Conservation (phyloP, 495 filamentous ascomycete genomes). For the Daldinia vernicosa region DNA sequence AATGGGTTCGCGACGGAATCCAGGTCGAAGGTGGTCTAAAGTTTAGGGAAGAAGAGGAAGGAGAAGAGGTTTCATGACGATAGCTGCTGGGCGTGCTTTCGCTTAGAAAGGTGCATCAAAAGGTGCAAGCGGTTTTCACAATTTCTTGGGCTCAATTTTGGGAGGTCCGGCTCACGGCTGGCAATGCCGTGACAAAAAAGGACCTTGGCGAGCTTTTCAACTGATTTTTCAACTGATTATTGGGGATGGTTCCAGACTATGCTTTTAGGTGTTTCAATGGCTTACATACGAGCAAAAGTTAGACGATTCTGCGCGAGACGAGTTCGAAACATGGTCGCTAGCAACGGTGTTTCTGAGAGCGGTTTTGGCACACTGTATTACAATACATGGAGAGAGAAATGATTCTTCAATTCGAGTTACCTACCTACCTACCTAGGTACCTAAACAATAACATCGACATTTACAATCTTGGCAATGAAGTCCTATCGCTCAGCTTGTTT, state of each 20-base stretch:
- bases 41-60: slow-evolving; percentile 71
- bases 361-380: slow-evolving; percentile 21
- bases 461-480: neutral
- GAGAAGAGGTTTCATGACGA: slow-evolving; percentile 57
- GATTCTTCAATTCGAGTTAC: slow-evolving; percentile 26
- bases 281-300: slow-evolving; percentile 24
- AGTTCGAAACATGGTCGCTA: slow-evolving; percentile 12
- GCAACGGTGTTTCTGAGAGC: slow-evolving; percentile 27
- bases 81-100: slow-evolving; percentile 9
- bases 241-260: slow-evolving; percentile 35
- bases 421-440: neutral
- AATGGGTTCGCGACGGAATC: slow-evolving; percentile 82
- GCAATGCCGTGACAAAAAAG: neutral
- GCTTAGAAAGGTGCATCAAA: slow-evolving; percentile 1
- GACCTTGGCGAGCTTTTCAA: slow-evolving; percentile 9
- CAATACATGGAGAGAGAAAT: slow-evolving; percentile 14
- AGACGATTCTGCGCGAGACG: slow-evolving; percentile 10
- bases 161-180: slow-evolving; percentile 2
- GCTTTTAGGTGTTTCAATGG: slow-evolving; percentile 24
- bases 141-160: slow-evolving; percentile 18
- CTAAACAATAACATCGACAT: neutral
- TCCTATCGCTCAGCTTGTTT: neutral
- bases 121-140: slow-evolving; percentile 6
- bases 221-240: slow-evolving; percentile 19
- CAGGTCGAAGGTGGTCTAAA: slow-evolving; percentile 73